Evolutionary conservation across 495 filamentous ascomycete species (phyloP).

Genomic region (Aspergillus asperescens): DNA sequence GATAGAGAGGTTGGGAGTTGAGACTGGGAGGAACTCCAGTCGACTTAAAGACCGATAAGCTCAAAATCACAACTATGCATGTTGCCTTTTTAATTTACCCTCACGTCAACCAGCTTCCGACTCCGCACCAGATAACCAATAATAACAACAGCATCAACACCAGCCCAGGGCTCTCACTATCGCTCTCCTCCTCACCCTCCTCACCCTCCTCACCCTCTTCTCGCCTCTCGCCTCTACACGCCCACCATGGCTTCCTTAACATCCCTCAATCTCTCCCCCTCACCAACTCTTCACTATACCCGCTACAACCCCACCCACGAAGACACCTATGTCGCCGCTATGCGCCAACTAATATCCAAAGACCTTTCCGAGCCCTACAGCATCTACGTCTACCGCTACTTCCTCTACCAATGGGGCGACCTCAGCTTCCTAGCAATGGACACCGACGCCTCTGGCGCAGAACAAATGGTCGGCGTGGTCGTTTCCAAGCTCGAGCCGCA

Average conservation of each 20-base stretch:
- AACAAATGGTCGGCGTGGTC: conserved; percentile 76
- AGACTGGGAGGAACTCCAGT: not conserved
- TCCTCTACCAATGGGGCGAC: conserved; percentile 96
- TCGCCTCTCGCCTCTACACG: not conserved
- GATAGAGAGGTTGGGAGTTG: not conserved
- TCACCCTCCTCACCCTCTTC: not conserved
- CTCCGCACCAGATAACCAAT: not conserved
- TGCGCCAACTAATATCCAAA: conserved; percentile 89
- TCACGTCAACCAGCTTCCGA: not conserved
- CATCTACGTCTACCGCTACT: conserved; percentile 99
- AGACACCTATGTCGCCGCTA: conserved; percentile 73
- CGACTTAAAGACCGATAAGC: not conserved
- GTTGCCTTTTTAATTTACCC: not conserved
- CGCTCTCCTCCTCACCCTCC: too few species aligned
- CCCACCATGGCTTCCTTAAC: conserved; percentile 20
- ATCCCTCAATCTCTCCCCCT: conserved; percentile 11
- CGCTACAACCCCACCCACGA: conserved; percentile 79
- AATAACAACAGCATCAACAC: not conserved
- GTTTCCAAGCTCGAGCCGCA: conserved; percentile 93
- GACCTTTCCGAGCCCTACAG: conserved; percentile 98
- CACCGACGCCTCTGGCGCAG: conserved; percentile 22
- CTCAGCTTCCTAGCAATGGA: conserved; percentile 89
- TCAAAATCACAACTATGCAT: not conserved
- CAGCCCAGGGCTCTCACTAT: too few species aligned
- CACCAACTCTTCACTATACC: conserved; percentile 60